Evolutionary conservation across 2,329 filamentous ascomycete species (phyloP).

Genomic region (Coniella lustricola): DNA sequence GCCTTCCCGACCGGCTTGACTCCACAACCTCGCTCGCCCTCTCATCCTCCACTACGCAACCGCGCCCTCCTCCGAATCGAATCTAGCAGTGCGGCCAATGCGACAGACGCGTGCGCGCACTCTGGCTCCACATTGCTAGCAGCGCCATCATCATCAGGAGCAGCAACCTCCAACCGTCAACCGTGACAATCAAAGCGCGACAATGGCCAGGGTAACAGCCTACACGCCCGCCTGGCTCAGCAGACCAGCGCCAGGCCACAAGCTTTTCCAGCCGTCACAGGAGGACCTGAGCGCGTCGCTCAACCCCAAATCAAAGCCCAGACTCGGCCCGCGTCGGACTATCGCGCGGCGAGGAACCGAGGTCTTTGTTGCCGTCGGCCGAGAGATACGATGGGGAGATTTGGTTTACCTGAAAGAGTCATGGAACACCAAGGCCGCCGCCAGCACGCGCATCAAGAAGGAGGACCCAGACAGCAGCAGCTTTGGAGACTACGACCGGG

Average conservation of each 20-base stretch:
- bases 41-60: background rate
- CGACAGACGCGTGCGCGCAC: background rate
- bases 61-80: background rate
- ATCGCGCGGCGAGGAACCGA: constrained; percentile 80
- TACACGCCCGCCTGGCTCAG: constrained; percentile 86
- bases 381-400: constrained; percentile 88
- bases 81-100: constrained; percentile 1
- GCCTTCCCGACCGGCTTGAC: background rate
- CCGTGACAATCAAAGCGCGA: constrained; percentile 11
- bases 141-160: constrained; percentile 3
- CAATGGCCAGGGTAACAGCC: constrained; percentile 78
- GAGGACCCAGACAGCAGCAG: constrained; percentile 36
- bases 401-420: constrained; percentile 68
- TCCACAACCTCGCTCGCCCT: background rate
- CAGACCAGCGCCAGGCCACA: constrained; percentile 67
- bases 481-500: constrained; percentile 26
- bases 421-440: constrained; percentile 34
- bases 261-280: constrained; percentile 58
- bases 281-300: constrained; percentile 26
- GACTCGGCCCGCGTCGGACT: constrained; percentile 50
- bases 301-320: constrained; percentile 35
- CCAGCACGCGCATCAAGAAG: constrained; percentile 36
- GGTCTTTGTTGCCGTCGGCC: constrained; percentile 80
- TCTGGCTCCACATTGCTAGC: constrained; percentile 5
- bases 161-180: background rate